A percentile compares a stretch with the other conserved stretches of the same genome.
Evolutionary conservation across 106 monocot species (phyloP).

Genomic region (Gastrodia elata): DNA sequence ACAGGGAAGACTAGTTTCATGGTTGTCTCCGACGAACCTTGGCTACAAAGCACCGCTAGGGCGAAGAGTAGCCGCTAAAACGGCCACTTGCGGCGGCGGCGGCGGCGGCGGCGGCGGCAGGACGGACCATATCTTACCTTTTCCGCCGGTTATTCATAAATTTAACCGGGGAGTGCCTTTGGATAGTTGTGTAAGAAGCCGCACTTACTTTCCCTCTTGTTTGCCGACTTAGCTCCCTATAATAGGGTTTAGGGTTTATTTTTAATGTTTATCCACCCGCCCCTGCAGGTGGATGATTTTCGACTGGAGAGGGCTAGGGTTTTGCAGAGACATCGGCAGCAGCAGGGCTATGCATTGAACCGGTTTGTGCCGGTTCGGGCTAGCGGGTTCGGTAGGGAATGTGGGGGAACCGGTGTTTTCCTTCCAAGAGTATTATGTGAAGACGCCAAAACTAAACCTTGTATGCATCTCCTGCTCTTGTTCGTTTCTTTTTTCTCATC

Average conservation of each 20-base stretch:
- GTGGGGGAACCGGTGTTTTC: constrained; percentile 30
- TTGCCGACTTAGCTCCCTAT: background rate
- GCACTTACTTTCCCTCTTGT: background rate
- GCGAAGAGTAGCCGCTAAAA: background rate
- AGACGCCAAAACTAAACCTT: background rate
- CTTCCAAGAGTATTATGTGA: constrained; percentile 12
- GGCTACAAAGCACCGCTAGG: background rate
- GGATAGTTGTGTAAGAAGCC: background rate
- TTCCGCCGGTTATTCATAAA: background rate
- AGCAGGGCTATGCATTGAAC: background rate
- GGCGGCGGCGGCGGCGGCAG: background rate
- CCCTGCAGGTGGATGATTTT: constrained; percentile 4
- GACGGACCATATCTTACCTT: background rate
- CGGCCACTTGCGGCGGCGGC: too few relatives aligned
- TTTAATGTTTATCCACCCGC: background rate
- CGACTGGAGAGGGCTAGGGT: constrained; percentile 6
- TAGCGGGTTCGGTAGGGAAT: background rate
- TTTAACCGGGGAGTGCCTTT: background rate
- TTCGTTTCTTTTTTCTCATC: background rate
- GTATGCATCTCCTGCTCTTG: background rate
- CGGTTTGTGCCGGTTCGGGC: background rate
- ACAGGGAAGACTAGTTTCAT: background rate
- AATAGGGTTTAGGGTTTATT: background rate
- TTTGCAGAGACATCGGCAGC: constrained; percentile 4
- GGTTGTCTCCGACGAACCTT: background rate